Evolutionary conservation across 148 eudicot genomes (phyloP), one percentile per base, ranked within the genome.

Genomic region (Rhododendron ovatum): DNA sequence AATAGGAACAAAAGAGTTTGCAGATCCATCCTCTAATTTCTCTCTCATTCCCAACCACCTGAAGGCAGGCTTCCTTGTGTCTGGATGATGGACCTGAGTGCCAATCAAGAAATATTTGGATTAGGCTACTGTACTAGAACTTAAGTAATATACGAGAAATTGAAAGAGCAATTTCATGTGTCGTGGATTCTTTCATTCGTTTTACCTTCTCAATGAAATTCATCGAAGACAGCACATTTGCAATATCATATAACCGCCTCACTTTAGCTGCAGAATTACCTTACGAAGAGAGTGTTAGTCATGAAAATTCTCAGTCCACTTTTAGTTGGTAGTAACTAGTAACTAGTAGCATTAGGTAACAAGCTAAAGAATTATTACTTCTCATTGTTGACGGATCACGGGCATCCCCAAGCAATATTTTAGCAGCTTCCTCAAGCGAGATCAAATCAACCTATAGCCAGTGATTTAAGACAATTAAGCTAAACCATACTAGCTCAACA

Each of bases 201-300:
- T 86, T 83, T 88, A 97, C 99, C 98, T 97, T 97, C 89, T 93
- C 98, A 86, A 97, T 97, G 83, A 95, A 95, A 74, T 87, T 89
- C 98, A 97, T 94, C 15, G 99, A 97, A 79, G 99, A 95, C 85
- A 97, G 84, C 9, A 97, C 99, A 67, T 97, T 97, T 84, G 99
- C 98, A 86, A 97, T 97, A 84, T 97, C 99, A 87, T 97, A 97
- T 78, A 97, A 90, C 78, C 99, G 88, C 90, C 99, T 90, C 50
- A 97, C 99, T 90, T 97, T 97, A 77, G 98, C 99, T 97, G 99
- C 93, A 91, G 86, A 90, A 86, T 90, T 83, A 88, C 89, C 90
- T 91, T 83, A 91, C 18, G 53, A 83, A 85, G 37, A 82, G 33
- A 82, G 71, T 75, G 87, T 92, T 89, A 97, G 91, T 45, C 45